phyloP scores from a whole-genome alignment of 1,284 basidiomycete genomes.

The Ustilago xerochloae region DNA sequence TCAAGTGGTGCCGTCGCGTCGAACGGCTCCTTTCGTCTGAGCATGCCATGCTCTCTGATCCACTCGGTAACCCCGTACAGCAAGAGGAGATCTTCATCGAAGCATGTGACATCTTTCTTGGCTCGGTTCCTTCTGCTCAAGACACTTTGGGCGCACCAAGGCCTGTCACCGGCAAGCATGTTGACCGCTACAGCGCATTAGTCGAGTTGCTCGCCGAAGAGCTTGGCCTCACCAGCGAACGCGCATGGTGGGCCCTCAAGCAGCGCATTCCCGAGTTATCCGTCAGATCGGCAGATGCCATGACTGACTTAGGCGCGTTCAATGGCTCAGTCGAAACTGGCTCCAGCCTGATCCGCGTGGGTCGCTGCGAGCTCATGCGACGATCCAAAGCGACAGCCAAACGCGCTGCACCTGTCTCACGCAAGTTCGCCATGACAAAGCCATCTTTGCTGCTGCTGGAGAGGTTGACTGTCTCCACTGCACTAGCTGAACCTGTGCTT shows the following conservation, averaged over 20 bases:
- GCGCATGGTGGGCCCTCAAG: conserved; percentile 54
- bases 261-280: conserved; percentile 58
- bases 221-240: conserved; percentile 57
- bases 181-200: conserved; percentile 41
- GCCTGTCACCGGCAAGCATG: conserved; percentile 30
- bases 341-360: conserved; percentile 36
- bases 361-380: conserved; percentile 49
- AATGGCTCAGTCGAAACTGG: not conserved
- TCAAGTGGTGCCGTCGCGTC: conserved; percentile 86
- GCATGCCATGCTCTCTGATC: conserved; percentile 20
- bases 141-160: conserved; percentile 5
- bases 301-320: not conserved
- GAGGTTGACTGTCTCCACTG: conserved; percentile 80
- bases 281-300: conserved; percentile 18
- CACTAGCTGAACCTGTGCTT: conserved; percentile 83
- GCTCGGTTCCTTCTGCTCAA: conserved; percentile 70
- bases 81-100: conserved; percentile 92
- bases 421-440: conserved; percentile 84
- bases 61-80: conserved; percentile 76
- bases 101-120: conserved; percentile 92
- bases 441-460: conserved; percentile 85
- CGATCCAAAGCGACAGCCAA: conserved; percentile 18
- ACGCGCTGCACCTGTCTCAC: conserved; percentile 37
- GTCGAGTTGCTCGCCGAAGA: conserved; percentile 50
- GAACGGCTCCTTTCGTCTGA: conserved; percentile 71